These are phyloP conservation scores for Globisporangium lucens DNA, from an alignment of 352 stramenopile species.

Conservation along the genomic window DNA sequence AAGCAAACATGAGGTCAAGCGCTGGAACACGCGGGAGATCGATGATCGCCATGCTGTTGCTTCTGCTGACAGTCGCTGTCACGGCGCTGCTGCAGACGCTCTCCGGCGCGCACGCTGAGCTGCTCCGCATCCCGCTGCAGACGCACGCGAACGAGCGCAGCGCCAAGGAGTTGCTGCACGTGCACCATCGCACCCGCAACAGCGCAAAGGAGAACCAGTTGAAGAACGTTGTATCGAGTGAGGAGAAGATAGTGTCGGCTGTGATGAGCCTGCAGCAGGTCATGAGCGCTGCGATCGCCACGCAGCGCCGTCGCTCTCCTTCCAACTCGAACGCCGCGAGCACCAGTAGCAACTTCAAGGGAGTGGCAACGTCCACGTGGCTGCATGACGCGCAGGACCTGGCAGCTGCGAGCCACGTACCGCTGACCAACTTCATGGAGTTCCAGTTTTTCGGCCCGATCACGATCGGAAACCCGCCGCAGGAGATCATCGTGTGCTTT, in stretches of 20 bases:
- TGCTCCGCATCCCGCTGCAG: conserved; percentile 43
- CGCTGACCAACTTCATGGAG: conserved; percentile 80
- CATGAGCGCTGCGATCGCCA: neutral
- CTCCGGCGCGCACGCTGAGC: neutral
- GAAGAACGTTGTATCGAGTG: conserved; percentile 1
- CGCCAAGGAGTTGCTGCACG: conserved; percentile 31
- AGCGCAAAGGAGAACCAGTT: conserved; percentile 1
- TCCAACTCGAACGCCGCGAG: neutral
- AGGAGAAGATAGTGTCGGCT: neutral
- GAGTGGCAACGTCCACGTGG: conserved; percentile 1
- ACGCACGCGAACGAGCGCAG: conserved; percentile 23
- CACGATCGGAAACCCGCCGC: conserved; percentile 55
- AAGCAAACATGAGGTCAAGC: neutral
- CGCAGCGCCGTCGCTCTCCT: neutral
- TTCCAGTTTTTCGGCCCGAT: conserved; percentile 82
- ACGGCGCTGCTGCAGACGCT: neutral
- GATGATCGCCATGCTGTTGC: neutral
- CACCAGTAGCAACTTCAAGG: neutral
- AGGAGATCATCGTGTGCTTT: conserved; percentile 75
- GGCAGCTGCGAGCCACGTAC: conserved; percentile 35
- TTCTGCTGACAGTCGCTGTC: neutral
- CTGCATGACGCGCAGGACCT: conserved; percentile 33
- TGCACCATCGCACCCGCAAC: conserved; percentile 23
- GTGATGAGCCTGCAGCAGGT: conserved; percentile 6
- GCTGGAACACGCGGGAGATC: neutral